These are phyloP conservation scores for Agarophyton chilense DNA, from an alignment of 23 red algal species.

Conservation along the genomic window DNA sequence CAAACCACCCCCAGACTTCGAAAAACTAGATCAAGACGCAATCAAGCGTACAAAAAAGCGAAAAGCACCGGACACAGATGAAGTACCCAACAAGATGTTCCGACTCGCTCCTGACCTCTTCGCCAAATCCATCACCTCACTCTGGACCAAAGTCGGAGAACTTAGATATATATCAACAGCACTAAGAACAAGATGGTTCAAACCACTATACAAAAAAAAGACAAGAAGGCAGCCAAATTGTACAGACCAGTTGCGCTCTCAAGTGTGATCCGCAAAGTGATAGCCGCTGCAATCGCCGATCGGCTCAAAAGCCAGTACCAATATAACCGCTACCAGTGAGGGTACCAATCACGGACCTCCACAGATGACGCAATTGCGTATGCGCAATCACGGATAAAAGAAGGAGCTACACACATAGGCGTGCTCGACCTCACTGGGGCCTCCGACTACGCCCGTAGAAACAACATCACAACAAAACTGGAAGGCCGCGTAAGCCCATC, in stretches of 20 bases:
- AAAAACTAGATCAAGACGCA: neutral
- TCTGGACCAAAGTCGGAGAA: neutral
- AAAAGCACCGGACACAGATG: conserved; percentile 25
- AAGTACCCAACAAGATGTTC: neutral
- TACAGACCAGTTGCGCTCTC: conserved; percentile 23
- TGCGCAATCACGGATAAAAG: neutral
- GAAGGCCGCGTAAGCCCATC: neutral
- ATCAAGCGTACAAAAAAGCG: neutral
- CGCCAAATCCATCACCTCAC: neutral
- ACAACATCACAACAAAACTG: neutral
- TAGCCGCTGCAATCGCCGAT: neutral
- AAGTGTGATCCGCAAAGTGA: neutral
- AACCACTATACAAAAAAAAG: conserved; percentile 13
- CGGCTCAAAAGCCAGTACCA: neutral
- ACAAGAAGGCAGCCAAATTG: neutral
- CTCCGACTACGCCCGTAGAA: neutral
- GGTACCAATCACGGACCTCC: neutral
- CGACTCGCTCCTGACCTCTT: neutral
- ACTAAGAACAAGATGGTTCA: neutral
- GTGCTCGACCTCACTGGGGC: conserved; percentile 5
- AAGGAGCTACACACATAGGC: neutral
- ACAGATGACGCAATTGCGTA: neutral
- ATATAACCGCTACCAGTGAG: neutral
- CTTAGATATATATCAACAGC: neutral
- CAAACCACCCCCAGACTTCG: neutral